Conservation (phyloP, 331 rosid genomes). For the Quercus tomentella region DNA sequence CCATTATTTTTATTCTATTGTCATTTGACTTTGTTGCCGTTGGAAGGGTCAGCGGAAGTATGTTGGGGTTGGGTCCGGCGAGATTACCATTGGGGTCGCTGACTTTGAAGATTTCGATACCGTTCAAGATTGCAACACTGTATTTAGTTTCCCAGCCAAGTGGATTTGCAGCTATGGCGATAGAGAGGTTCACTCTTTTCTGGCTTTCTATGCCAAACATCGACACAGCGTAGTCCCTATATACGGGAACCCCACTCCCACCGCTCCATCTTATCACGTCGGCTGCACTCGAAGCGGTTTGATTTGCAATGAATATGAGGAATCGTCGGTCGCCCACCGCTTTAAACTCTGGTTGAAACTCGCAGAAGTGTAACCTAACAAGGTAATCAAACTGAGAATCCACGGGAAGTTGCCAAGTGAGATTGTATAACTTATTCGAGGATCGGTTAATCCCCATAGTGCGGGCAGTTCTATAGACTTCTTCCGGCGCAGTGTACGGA, state of each 20-base stretch:
- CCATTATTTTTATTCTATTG: no score
- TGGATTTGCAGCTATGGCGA: no score
- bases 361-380: conserved; percentile 6
- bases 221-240: neutral
- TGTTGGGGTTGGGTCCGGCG: no score
- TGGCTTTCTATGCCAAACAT: no score
- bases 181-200: no score
- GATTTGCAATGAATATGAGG: neutral
- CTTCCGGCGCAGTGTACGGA: neutral
- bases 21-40: no score
- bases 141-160: no score
- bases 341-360: neutral
- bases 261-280: neutral
- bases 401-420: conserved; percentile 1
- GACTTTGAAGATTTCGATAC: neutral
- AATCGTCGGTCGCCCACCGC: neutral
- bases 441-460: neutral
- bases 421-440: neutral
- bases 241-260: neutral
- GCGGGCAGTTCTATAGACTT: conserved; percentile 5
- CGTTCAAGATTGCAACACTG: no score
- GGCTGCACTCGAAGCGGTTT: neutral
- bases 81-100: neutral
- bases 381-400: neutral
- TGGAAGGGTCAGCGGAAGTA: no score